These are phyloP conservation scores for Cercospora beticola DNA, from an alignment of 2,329 filamentous ascomycete genomes.

Conservation along the genomic window DNA sequence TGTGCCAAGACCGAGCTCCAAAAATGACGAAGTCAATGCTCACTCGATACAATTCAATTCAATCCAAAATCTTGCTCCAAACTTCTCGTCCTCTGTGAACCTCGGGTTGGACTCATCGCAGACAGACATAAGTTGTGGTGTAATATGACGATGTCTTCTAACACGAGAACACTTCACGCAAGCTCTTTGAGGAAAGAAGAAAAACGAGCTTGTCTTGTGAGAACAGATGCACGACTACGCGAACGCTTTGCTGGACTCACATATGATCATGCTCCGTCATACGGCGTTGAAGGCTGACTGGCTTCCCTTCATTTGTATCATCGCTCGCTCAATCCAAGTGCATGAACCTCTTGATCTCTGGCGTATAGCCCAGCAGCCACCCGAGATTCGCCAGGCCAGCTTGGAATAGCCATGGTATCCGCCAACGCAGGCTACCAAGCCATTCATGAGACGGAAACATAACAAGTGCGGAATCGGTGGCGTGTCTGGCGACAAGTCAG, in stretches of 20 bases:
- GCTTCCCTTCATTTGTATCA: neutral
- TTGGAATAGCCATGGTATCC: conserved; percentile 1
- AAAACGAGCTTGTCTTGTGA: too few relatives aligned
- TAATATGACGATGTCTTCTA: too few relatives aligned
- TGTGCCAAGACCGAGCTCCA: neutral
- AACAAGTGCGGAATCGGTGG: conserved; percentile 7
- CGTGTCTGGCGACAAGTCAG: neutral
- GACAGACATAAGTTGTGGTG: too few relatives aligned
- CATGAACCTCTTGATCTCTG: conserved; percentile 8
- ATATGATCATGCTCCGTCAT: neutral
- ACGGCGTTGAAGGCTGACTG: neutral
- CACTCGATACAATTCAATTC: neutral
- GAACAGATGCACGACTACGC: neutral
- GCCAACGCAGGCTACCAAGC: conserved; percentile 1
- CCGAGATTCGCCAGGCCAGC: neutral
- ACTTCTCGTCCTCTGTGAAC: neutral
- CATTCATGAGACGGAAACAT: conserved; percentile 1
- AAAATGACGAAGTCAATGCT: neutral
- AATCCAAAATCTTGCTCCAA: neutral
- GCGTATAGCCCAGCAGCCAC: conserved; percentile 1
- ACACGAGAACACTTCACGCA: too few relatives aligned
- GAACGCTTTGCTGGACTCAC: neutral
- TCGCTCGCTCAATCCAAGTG: neutral
- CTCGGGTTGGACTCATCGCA: neutral
- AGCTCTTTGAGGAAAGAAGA: too few relatives aligned